Evolutionary conservation across 1,284 basidiomycete genomes (phyloP).

Genomic region (Cutaneotrichosporon sp.): DNA sequence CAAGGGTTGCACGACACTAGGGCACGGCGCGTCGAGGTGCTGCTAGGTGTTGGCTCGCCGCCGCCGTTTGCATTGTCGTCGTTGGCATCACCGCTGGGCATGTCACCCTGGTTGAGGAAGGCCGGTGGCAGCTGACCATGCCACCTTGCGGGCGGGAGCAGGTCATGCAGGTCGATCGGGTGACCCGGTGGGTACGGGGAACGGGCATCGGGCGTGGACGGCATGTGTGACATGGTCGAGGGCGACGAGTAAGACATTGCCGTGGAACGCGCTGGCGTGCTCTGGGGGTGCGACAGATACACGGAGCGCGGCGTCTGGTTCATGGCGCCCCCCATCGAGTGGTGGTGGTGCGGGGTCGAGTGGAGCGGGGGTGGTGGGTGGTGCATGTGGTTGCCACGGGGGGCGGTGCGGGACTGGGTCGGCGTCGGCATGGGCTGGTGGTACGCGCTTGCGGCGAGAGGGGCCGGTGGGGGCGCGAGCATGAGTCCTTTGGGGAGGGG

Average conservation of each 20-base stretch:
- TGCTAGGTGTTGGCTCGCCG: conserved; percentile 11
- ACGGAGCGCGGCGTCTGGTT: conserved; percentile 11
- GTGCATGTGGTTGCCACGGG: not conserved
- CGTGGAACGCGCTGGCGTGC: conserved; percentile 18
- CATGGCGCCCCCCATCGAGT: conserved; percentile 3
- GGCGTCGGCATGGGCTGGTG: conserved; percentile 21
- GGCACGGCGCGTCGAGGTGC: conserved; percentile 18
- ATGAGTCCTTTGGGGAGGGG: conserved; percentile 25
- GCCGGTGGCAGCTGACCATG: conserved; percentile 25
- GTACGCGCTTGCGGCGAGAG: conserved; percentile 14
- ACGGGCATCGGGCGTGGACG: conserved; percentile 23
- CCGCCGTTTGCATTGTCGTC: conserved; percentile 11
- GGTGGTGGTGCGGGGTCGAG: conserved; percentile 10
- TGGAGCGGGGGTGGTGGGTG: conserved; percentile 5
- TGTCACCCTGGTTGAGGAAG: conserved; percentile 26
- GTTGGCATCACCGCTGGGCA: conserved; percentile 18
- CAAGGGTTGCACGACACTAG: conserved; percentile 28
- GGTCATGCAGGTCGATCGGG: conserved; percentile 23
- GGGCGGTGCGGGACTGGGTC: conserved; percentile 15
- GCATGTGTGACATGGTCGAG: conserved; percentile 26
- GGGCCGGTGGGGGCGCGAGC: conserved; percentile 19
- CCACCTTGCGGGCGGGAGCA: conserved; percentile 24
- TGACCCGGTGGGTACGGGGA: conserved; percentile 25
- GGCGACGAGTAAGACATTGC: conserved; percentile 23
- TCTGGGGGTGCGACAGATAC: conserved; percentile 15